Base-by-base conservation (phyloP, 2,329 filamentous ascomycete species). In the Cladosporium halotolerans region DNA sequence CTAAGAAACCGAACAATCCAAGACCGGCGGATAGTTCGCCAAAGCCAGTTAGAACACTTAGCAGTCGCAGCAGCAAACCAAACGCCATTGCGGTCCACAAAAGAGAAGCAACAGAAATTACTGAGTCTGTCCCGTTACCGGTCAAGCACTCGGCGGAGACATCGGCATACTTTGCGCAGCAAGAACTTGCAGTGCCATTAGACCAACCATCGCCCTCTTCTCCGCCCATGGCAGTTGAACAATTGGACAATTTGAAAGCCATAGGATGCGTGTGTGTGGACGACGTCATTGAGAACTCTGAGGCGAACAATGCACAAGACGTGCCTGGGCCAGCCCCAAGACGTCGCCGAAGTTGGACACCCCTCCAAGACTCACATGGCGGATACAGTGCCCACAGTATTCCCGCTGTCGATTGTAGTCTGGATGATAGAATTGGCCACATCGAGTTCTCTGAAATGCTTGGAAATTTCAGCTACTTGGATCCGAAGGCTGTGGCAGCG, bases 281-380 rank as follows among this genome's bases (percentile, higher is more conserved):
- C 23, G 5, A 28, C 23, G 23, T 28, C 7, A 4, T 28, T 28
- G 23, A 28, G 23, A 28, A 28, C 2, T 28, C 23, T 5, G 23
- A 28, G 23, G 7, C 5, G 23, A 28, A 7, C 23, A 28, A 28
- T 7, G 23, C 3, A 28, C 7, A 5, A 28, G 1, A 28, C 23
- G 7, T 28, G 7, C 23, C 23, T n/a, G 49, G 46, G n/a, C 40
- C 36, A 10, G 54, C 51, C 8, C 38, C 46, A 5, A 52, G 36
- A 28, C 42, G 56, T 19, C 54, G 56, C 9, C 47, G 51, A 36
- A 52, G 54, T 40, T 58, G 56, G 56, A 58, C 57, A 9, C 57
- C 55, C 7, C 10, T 18, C 3, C 34, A 52, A 18, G 44, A 57
- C 18, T 39, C 42, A 2, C n/a, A 13, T 45, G 28, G 5, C 8